phyloP scores from a whole-genome alignment of 441 rosid genomes.

The Corymbia calophylla region DNA sequence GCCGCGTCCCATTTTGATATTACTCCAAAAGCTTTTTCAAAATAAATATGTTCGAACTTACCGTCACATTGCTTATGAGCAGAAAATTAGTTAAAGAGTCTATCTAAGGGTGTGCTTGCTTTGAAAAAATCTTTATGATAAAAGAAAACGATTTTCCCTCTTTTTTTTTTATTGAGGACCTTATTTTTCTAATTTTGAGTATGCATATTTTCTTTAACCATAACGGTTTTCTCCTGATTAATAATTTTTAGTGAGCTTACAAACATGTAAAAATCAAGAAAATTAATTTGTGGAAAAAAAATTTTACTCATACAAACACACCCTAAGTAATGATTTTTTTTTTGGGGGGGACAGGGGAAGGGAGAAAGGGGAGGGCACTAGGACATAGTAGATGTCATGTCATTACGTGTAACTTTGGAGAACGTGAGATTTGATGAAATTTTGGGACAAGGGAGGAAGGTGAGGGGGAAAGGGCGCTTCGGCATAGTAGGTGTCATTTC shows the following conservation, averaged over 20 bases:
- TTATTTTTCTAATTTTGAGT: neutral
- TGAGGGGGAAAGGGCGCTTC: too few species aligned
- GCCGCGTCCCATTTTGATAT: neutral
- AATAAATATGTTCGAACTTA: neutral
- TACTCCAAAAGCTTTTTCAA: neutral
- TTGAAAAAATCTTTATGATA: fast-evolving
- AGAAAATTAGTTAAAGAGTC: neutral
- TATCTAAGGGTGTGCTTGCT: neutral
- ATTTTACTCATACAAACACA: neutral
- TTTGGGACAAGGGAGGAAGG: too few species aligned
- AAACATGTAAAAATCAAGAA: fast-evolving
- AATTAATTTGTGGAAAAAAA: neutral
- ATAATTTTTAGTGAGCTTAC: neutral
- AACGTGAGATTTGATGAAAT: too few species aligned
- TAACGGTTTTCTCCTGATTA: neutral
- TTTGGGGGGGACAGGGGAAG: too few species aligned
- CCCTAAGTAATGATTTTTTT: too few species aligned
- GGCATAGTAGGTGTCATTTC: too few species aligned
- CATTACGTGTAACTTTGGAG: too few species aligned
- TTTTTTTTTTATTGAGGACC: fast-evolving
- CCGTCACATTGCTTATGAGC: neutral
- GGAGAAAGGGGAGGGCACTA: too few species aligned
- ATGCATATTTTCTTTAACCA: neutral
- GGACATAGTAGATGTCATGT: too few species aligned
- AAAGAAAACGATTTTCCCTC: neutral